These are phyloP conservation scores for Drechslerella stenobrocha DNA, from an alignment of 2,329 filamentous ascomycete genomes.

Conservation along the genomic window DNA sequence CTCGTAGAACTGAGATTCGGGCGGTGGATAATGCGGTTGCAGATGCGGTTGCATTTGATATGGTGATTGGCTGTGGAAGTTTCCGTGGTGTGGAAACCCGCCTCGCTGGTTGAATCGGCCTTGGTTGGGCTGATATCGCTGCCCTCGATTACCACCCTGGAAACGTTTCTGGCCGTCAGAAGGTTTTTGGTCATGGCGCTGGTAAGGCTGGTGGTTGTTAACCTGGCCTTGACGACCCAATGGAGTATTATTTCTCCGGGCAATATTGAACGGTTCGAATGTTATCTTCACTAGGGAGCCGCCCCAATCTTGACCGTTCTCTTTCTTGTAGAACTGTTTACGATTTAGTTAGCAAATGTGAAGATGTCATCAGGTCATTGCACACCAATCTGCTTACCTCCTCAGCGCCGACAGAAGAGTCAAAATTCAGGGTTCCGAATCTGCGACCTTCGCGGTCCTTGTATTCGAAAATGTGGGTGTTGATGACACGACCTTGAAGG, in stretches of 20 bases:
- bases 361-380: neutral
- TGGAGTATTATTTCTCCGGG: conserved; percentile 31
- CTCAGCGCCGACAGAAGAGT: conserved; percentile 31
- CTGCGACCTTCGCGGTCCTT: conserved; percentile 40
- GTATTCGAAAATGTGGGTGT: conserved; percentile 39
- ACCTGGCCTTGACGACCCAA: conserved; percentile 15
- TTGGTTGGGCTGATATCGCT: conserved; percentile 19
- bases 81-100: conserved; percentile 19
- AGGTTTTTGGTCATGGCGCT: conserved; percentile 22
- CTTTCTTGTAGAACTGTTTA: conserved; percentile 35
- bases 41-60: conserved; percentile 20
- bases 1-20: conserved; percentile 9
- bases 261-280: conserved; percentile 43
- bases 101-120: conserved; percentile 34
- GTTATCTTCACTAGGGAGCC: conserved; percentile 26
- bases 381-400: conserved; percentile 24
- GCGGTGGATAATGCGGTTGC: neutral
- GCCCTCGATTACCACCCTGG: conserved; percentile 17
- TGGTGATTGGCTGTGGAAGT: conserved; percentile 10
- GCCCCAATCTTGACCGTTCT: conserved; percentile 35
- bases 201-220: conserved; percentile 21
- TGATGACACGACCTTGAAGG: conserved; percentile 30
- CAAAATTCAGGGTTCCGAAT: conserved; percentile 41
- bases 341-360: neutral
- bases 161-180: conserved; percentile 31